Evolutionary conservation across 2,329 filamentous ascomycete genomes (phyloP).

Genomic region (Cladophialophora psammophila): DNA sequence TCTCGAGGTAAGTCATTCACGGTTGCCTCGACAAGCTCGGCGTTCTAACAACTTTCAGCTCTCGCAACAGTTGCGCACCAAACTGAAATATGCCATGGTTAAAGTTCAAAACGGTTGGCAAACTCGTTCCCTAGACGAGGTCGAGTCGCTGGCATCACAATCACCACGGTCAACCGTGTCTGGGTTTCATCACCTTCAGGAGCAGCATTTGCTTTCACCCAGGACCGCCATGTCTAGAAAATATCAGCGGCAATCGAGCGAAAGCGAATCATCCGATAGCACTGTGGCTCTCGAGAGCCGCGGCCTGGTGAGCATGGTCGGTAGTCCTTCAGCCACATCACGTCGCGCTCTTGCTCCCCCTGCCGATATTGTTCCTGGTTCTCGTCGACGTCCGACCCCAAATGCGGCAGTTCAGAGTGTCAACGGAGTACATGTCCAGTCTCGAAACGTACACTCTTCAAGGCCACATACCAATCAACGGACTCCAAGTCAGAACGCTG

Average conservation of each 20-base stretch:
- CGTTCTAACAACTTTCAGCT: constrained; percentile 59
- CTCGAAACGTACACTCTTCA: constrained; percentile 22
- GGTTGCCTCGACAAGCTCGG: background rate
- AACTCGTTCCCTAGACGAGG: constrained; percentile 75
- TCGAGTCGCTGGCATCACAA: constrained; percentile 76
- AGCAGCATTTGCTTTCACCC: constrained; percentile 59
- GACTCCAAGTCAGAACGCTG: constrained; percentile 52
- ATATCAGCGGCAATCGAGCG: constrained; percentile 38
- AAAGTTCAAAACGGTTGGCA: constrained; percentile 94
- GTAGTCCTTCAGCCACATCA: constrained; percentile 26
- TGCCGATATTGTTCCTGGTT: constrained; percentile 50
- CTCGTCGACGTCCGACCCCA: constrained; percentile 49
- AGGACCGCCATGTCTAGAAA: constrained; percentile 50
- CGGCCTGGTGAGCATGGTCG: constrained; percentile 20
- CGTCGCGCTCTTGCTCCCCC: constrained; percentile 50
- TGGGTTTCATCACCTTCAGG: constrained; percentile 62
- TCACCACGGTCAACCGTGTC: constrained; percentile 67
- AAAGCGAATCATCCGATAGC: constrained; percentile 41
- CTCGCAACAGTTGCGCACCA: constrained; percentile 79
- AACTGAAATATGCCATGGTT: constrained; percentile 90
- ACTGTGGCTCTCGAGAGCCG: constrained; percentile 31
- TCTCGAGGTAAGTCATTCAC: constrained; percentile 28
- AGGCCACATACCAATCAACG: constrained; percentile 42
- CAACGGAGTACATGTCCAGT: constrained; percentile 25
- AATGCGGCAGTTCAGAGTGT: constrained; percentile 42